phyloP scores from a whole-genome alignment of 169 alveolate genomes.

The Fabrea salina region DNA sequence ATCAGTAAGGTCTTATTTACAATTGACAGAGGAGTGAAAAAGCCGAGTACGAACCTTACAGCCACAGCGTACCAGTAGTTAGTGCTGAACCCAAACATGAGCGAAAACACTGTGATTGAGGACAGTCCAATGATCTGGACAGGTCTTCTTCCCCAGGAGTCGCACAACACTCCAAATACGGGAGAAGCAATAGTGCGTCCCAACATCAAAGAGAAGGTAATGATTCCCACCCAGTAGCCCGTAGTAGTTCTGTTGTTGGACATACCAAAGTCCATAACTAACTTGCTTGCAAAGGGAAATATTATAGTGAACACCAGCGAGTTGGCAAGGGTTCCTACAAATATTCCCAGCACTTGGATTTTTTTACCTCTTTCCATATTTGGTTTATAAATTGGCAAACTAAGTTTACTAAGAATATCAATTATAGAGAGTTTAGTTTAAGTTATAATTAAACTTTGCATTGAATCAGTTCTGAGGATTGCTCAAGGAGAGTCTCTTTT shows the following conservation, averaged over 20 bases:
- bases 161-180: neutral
- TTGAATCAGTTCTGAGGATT: neutral
- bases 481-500: neutral
- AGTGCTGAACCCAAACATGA: neutral
- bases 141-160: neutral
- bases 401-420: neutral
- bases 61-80: neutral
- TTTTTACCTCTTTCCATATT: neutral
- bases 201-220: neutral
- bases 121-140: neutral
- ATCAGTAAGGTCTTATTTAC: neutral
- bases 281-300: constrained; percentile 4
- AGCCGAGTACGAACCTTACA: constrained; percentile 8
- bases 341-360: neutral
- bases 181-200: constrained; percentile 11
- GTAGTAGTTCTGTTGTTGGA: neutral
- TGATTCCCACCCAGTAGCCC: neutral
- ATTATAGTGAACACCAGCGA: neutral
- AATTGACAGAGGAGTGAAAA: neutral
- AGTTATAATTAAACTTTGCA: neutral
- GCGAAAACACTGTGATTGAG: neutral
- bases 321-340: neutral
- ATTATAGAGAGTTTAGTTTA: neutral
- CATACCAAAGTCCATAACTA: constrained; percentile 12
- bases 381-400: neutral